Conservation (phyloP, 1,139 yeast species). For the Taphrina wiesneri region DNA sequence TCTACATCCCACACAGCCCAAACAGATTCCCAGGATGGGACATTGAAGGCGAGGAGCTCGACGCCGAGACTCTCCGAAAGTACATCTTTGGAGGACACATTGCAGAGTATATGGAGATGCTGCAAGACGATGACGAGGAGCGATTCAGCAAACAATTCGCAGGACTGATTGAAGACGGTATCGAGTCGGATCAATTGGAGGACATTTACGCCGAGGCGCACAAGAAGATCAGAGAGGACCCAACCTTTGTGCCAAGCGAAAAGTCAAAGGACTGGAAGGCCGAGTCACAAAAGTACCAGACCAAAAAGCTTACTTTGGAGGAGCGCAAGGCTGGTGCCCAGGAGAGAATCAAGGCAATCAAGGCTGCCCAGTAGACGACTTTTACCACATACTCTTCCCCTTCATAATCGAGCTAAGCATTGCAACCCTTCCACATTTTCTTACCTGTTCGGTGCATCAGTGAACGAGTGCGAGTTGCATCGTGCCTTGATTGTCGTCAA, state of each 20-base stretch:
- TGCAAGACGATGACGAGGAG: constrained; percentile 99
- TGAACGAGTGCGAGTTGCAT: no score
- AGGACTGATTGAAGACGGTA: constrained; percentile 93
- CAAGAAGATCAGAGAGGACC: constrained; percentile 87
- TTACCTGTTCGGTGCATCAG: no score
- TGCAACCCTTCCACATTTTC: background rate
- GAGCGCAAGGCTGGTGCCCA: constrained; percentile 76
- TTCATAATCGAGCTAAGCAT: constrained; percentile 7
- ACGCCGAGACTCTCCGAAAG: constrained; percentile 95
- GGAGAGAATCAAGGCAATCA: constrained; percentile 26
- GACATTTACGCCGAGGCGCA: constrained; percentile 94
- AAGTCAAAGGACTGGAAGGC: constrained; percentile 98
- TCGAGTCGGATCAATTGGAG: constrained; percentile 96
- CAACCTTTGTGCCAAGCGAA: constrained; percentile 75
- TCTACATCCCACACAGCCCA: constrained; percentile 98
- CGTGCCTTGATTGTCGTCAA: background rate
- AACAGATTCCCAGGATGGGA: constrained; percentile 99
- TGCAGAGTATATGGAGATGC: constrained; percentile 99
- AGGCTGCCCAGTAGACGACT: constrained; percentile 19
- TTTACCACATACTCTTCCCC: background rate
- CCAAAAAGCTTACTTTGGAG: constrained; percentile 82
- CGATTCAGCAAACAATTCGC: constrained; percentile 95
- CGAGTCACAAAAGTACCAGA: constrained; percentile 89
- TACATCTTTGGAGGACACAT: constrained; percentile 99
- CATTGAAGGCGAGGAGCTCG: constrained; percentile 96